phyloP scores from a whole-genome alignment of 2,329 filamentous ascomycete species.

The Talaromyces sp. region DNA sequence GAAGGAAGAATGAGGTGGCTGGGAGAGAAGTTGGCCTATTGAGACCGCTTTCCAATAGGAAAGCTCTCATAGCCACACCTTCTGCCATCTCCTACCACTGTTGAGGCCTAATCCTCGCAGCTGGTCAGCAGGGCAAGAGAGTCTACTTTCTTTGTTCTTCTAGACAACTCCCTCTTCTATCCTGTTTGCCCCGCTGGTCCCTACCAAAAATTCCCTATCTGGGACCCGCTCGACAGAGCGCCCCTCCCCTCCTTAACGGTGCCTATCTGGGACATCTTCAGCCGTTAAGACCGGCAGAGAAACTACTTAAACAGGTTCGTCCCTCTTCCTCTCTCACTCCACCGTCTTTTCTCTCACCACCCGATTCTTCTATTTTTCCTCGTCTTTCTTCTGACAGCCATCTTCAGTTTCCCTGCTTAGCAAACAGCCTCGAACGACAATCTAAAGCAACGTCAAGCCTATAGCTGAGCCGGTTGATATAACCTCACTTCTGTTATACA shows the following conservation, averaged over 20 bases:
- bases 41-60: constrained; percentile 1
- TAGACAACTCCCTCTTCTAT: background rate
- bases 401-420: background rate
- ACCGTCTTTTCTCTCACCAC: background rate
- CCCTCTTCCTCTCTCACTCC: background rate
- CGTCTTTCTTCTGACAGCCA: background rate
- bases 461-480: background rate
- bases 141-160: constrained; percentile 2
- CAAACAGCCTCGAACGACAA: background rate
- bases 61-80: constrained; percentile 1
- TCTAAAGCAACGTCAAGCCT: background rate
- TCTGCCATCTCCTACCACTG: constrained; percentile 2
- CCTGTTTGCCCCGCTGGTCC: background rate
- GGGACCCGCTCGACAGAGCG: background rate
- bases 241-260: background rate
- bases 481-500: background rate
- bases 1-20: background rate
- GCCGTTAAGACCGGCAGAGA: background rate
- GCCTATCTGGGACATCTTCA: background rate
- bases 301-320: background rate
- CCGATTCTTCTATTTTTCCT: background rate
- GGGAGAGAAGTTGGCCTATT: background rate
- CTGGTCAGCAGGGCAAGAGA: background rate
- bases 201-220: background rate
- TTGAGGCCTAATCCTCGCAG: background rate